Base-by-base conservation (phyloP, 164 flowering plant species). In the Stephania japonica region DNA sequence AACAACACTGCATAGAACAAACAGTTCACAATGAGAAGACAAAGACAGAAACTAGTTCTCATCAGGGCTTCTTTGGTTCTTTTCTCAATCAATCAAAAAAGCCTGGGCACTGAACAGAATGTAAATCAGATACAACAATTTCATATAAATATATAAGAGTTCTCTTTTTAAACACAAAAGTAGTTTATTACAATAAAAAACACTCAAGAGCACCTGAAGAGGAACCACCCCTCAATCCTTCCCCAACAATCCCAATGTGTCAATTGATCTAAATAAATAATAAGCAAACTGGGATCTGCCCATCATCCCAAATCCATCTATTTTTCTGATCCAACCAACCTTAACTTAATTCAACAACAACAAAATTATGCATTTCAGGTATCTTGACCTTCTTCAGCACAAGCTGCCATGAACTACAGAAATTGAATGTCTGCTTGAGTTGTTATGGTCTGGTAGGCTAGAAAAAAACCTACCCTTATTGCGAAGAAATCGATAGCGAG, bases 401-500 rank as follows among this genome's bases (percentile, higher is more conserved):
- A 65, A 65, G 16, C 25, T 23, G 16, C 41, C 47, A 67, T 25
- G 27, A 72, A 53, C 43, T 62, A 42, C 42, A 42, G 68, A 44
- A 64, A 75, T 32, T 26, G 23, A 61, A 49, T n/a, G n/a, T 75
- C 26, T 66, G 73, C 70, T 71, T 53, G 53, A 25, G 42, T 18
- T 69, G 70, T 69, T 49, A 72, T 24, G 41, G 63, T 25, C 9
- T 25, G 64, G 73, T 72, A 67, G 78, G 75, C 71, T 1, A 27
- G 44, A 50, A 73, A 62, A 63, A 7, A 32, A 68, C 76, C 80
- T 5, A 27, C 71, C 70, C 64, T 81, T 81, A 81, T 81, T 77
- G 69, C 67, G 66, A 76, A 76, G 71, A 68, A 79, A 77, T 70
- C 71, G 78, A 78, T 76, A 76, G 47, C 72, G 67, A 74, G 73